Base-by-base conservation (phyloP, 2,329 filamentous ascomycete genomes). In the Beauveria varroae region DNA sequence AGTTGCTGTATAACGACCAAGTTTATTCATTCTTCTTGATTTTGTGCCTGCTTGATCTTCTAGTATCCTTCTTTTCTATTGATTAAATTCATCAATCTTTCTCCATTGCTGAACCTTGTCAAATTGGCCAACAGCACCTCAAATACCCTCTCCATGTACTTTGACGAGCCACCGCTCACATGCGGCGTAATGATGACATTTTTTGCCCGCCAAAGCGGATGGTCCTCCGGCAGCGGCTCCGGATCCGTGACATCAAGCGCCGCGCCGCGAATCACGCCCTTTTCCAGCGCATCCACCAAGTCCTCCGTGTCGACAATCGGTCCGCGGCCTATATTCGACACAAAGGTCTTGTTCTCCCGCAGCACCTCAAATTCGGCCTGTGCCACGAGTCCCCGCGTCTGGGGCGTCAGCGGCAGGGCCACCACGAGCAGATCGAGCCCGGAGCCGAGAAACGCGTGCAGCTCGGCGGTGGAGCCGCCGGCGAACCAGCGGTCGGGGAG, bases 181-280 rank as follows among this genome's bases (percentile, higher is more conserved):
- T 82, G 80, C 18, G 80, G 80, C 24, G 79, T 81, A 51, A 93
- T 81, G 57, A 88, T 81, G 18, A 88, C 78, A 71, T 92, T 91
- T 63, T 83, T 82, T 16, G 86, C 77, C 28, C 77, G 80, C 89
- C 89, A 93, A 56, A 93, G 74, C 64, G 83, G 81, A 68, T 89
- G 84, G 5, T 87, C 83, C 2, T 78, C 73, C 0, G 89, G 88
- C 64, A 93, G 71, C 0, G 90, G 90, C 71, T 93, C 90, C 0
- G 90, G 90, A 63, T 93, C 89, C 1, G 89, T 89, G 1, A 93
- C 90, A 69, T 93, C 90, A 46, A 93, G 73, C 1, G 89, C 89
- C 0, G 90, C 90, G 34, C 90, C 90, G 3, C 77, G 68, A 53
- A 80, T 75, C 18, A 69, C 53, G 5, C 70, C 77, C 3, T 64